A percentile compares a stretch with the other conserved stretches of the same genome.
phyloP scores from a whole-genome alignment of 2,329 filamentous ascomycete species.

The Scytalidium sp. region DNA sequence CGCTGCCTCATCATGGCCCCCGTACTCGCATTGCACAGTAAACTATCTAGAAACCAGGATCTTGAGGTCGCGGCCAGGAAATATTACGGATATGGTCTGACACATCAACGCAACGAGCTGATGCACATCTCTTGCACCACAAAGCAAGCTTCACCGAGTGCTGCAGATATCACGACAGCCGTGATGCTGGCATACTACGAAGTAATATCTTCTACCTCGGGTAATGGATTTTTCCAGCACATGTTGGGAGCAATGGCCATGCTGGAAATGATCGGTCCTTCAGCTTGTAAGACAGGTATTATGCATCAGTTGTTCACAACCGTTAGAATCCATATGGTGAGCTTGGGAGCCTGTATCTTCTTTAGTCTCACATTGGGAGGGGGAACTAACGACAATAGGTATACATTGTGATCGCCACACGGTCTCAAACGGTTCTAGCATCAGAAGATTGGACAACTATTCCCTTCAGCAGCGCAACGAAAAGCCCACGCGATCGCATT shows the following conservation, averaged over 20 bases:
- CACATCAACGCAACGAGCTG: background rate
- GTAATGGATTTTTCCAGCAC: slow-evolving; percentile 2
- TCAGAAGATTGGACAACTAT: background rate
- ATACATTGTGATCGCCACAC: background rate
- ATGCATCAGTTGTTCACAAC: slow-evolving; percentile 1
- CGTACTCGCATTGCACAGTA: background rate
- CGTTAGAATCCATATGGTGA: background rate
- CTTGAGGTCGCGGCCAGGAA: background rate
- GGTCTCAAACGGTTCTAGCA: background rate
- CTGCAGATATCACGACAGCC: slow-evolving; percentile 3
- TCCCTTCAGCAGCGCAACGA: background rate
- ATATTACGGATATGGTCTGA: background rate
- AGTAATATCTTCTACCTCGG: slow-evolving; percentile 1
- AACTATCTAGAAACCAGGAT: background rate
- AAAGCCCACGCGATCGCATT: background rate
- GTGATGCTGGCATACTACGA: slow-evolving; percentile 4
- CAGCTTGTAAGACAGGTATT: slow-evolving; percentile 1
- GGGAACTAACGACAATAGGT: background rate
- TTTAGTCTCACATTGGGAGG: background rate
- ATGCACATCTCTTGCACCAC: background rate
- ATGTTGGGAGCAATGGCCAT: background rate
- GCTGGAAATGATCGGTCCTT: slow-evolving; percentile 1
- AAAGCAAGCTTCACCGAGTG: background rate
- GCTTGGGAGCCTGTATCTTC: background rate
- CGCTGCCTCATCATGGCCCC: background rate